phyloP scores from a whole-genome alignment of 1,139 yeast species.

The Suhomyces taliae region DNA sequence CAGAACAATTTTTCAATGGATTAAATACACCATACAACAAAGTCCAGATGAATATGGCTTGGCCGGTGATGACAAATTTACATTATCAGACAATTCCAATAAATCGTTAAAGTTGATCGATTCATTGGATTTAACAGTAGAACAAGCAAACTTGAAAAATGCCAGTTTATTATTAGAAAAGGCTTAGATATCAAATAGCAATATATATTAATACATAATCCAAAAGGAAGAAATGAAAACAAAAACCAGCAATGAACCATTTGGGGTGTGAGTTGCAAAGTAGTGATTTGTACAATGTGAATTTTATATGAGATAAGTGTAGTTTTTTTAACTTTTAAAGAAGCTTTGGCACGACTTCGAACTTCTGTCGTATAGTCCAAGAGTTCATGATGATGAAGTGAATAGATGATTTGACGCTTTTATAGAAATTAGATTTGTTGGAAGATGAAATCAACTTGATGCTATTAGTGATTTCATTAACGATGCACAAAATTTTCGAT shows the following conservation, averaged over 20 bases:
- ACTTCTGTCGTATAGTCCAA: too few relatives aligned
- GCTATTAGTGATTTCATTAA: neutral
- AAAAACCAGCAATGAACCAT: too few relatives aligned
- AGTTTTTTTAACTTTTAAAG: too few relatives aligned
- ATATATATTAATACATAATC: conserved; percentile 9
- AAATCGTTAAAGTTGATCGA: conserved; percentile 66
- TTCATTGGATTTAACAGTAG: conserved; percentile 59
- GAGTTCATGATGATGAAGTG: too few relatives aligned
- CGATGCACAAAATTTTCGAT: conserved; percentile 22
- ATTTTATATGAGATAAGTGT: too few relatives aligned
- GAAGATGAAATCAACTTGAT: too few relatives aligned
- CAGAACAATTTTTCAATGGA: conserved; percentile 33
- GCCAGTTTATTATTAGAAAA: conserved; percentile 75
- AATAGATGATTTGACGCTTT: too few relatives aligned
- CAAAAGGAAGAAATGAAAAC: neutral
- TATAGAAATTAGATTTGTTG: too few relatives aligned
- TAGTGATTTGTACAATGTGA: neutral
- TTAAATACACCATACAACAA: conserved; percentile 54
- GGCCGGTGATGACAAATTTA: conserved; percentile 38
- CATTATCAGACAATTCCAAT: conserved; percentile 61
- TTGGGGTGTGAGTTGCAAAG: neutral
- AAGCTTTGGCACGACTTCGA: too few relatives aligned
- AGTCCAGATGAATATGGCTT: conserved; percentile 54
- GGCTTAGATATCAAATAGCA: conserved; percentile 10
- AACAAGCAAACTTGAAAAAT: conserved; percentile 75